Conservation (phyloP, 1,139 yeast genomes). For the Yamadazyma membranifaciens region DNA sequence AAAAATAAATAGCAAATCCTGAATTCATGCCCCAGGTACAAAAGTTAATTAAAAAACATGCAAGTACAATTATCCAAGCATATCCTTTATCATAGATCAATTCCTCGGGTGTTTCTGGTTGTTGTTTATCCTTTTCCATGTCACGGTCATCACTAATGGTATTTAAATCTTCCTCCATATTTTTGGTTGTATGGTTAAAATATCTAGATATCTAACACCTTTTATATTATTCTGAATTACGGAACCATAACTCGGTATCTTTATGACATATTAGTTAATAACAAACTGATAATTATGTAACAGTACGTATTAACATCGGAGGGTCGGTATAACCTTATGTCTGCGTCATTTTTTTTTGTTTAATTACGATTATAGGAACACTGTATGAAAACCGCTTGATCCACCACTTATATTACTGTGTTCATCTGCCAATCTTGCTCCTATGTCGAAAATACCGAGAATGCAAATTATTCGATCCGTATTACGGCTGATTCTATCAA, state of each 20-base stretch:
- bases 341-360: no score
- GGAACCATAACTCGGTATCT: background rate
- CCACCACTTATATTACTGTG: no score
- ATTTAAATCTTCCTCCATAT: background rate
- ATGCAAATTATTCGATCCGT: no score
- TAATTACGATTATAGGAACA: no score
- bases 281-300: no score
- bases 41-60: constrained; percentile 40
- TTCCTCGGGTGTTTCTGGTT: constrained; percentile 4
- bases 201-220: background rate
- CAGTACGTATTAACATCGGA: no score
- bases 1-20: constrained; percentile 52
- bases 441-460: no score
- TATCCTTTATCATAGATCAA: constrained; percentile 40
- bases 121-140: background rate
- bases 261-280: background rate
- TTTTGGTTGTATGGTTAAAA: background rate
- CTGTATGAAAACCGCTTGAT: no score
- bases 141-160: background rate
- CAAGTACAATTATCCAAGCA: constrained; percentile 46
- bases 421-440: no score
- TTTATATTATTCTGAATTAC: background rate
- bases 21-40: constrained; percentile 55
- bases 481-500: no score
- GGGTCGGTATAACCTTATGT: no score